Evolutionary conservation across 129 eudicot species (phyloP).

Genomic region (sunflower (Helianthus annuus)): HanXRQr2.0-SUNRISE NC_035443.2:31776093-31776592

Average conservation of each 20-base stretch:
- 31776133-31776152: too few species aligned
- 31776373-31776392: conserved; percentile 46
- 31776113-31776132: too few species aligned
- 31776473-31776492: conserved; percentile 39
- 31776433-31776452: conserved; percentile 42
- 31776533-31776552: conserved; percentile 30
- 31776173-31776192: too few species aligned
- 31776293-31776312: not conserved
- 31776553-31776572: conserved; percentile 49
- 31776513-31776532: conserved; percentile 39
- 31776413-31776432: conserved; percentile 60
- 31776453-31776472: conserved; percentile 6
- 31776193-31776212: too few species aligned
- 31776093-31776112: too few species aligned
- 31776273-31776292: too few species aligned
- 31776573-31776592: conserved; percentile 36
- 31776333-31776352: conserved; percentile 61
- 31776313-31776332: conserved; percentile 21
- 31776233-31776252: too few species aligned
- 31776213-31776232: too few species aligned
- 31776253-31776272: too few species aligned
- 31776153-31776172: too few species aligned
- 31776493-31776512: conserved; percentile 65
- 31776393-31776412: conserved; percentile 61
- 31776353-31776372: conserved; percentile 53